A percentile compares a stretch with the other conserved stretches of the same genome.
Evolutionary conservation across 192 early-diverging fungal species (phyloP).

Genomic region (Mortierella claussenii): DNA sequence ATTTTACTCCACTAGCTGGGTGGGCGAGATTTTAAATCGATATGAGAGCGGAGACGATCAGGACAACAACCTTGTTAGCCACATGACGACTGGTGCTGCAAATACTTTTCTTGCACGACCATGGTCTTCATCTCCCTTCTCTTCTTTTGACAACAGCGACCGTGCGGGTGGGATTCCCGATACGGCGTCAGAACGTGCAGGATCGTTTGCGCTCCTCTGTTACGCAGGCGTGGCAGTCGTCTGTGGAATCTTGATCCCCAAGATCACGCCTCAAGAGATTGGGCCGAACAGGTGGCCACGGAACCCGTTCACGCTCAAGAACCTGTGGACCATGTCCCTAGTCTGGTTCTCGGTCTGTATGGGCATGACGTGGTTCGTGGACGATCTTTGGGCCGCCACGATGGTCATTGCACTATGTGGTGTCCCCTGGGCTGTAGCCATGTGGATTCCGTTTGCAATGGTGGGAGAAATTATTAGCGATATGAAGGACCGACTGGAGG

Average conservation of each 20-base stretch:
- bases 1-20: slow-evolving; percentile 86
- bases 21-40: slow-evolving; percentile 64
- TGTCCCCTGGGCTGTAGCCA: slow-evolving; percentile 86
- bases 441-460: slow-evolving; percentile 95
- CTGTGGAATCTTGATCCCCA: slow-evolving; percentile 68
- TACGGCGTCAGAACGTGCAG: slow-evolving; percentile 71
- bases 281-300: slow-evolving; percentile 28
- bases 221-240: slow-evolving; percentile 80
- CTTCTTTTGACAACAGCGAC: too few relatives aligned
- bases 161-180: slow-evolving; percentile 50
- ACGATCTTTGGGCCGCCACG: slow-evolving; percentile 67
- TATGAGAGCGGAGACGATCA: slow-evolving; percentile 16
- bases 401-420: slow-evolving; percentile 79
- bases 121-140: not conserved
- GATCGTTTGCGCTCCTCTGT: slow-evolving; percentile 86
- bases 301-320: slow-evolving; percentile 55
- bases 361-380: slow-evolving; percentile 72
- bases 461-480: slow-evolving; percentile 80
- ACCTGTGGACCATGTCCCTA: slow-evolving; percentile 80
- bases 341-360: slow-evolving; percentile 73
- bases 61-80: not conserved
- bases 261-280: slow-evolving; percentile 48
- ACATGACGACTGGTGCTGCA: too few relatives aligned
- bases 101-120: not conserved
- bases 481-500: slow-evolving; percentile 49